Conservation (phyloP, 192 early-diverging fungal genomes). For the Blastocladiella britannica region DNA sequence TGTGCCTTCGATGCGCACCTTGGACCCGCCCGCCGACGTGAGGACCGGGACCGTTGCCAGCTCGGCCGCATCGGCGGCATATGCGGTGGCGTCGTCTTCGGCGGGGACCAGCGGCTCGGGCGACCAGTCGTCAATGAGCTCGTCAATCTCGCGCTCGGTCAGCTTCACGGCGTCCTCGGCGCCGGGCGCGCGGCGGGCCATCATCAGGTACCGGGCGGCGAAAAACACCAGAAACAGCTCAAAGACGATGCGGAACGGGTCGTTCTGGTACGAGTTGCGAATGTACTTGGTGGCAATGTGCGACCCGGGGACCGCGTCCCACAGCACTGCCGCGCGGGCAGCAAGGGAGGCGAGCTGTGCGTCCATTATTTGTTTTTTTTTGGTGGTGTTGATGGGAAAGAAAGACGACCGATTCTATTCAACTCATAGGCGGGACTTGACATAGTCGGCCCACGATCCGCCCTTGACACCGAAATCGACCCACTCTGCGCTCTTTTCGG, state of each 20-base stretch:
- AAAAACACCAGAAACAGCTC: conserved; percentile 67
- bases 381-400: too few species aligned
- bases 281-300: conserved; percentile 59
- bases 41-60: conserved; percentile 60
- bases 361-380: too few species aligned
- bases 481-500: too few species aligned
- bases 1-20: conserved; percentile 10
- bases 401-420: too few species aligned
- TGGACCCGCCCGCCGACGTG: conserved; percentile 28
- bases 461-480: too few species aligned
- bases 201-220: conserved; percentile 70
- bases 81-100: conserved; percentile 29
- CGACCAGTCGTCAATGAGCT: conserved; percentile 83
- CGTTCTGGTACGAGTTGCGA: conserved; percentile 79
- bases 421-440: too few species aligned
- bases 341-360: too few species aligned
- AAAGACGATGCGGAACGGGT: conserved; percentile 67
- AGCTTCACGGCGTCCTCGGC: conserved; percentile 37
- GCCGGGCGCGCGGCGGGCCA: conserved; percentile 49
- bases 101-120: conserved; percentile 79
- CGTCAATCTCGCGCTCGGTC: conserved; percentile 85
- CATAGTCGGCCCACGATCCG: too few species aligned
- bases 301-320: conserved; percentile 58
- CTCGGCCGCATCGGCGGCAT: conserved; percentile 29
- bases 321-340: too few species aligned